Evolutionary conservation across 306 rosid species (phyloP).

Genomic region (Trifolium pratense): DNA sequence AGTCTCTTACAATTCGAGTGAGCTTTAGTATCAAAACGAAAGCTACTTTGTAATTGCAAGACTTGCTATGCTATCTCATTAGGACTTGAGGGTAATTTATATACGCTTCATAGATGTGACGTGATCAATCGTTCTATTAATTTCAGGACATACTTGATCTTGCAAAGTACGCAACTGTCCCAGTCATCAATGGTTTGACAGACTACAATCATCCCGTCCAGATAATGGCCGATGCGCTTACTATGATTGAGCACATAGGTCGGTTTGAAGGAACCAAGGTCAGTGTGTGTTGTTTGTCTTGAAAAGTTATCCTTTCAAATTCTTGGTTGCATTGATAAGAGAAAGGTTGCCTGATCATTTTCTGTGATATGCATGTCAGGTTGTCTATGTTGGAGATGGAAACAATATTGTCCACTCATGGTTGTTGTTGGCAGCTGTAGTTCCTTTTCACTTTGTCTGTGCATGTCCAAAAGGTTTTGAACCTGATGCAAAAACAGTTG

Average conservation of each 20-base stretch:
- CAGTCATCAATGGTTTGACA: slow-evolving; percentile 94
- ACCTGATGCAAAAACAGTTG: slow-evolving; percentile 82
- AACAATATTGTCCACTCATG: slow-evolving; percentile 98
- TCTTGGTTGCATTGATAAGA: slow-evolving; percentile 23
- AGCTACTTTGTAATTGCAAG: slow-evolving; percentile 18
- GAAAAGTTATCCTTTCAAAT: slow-evolving; percentile 32
- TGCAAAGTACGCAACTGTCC: slow-evolving; percentile 79
- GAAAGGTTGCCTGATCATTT: slow-evolving; percentile 34
- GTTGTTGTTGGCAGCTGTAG: slow-evolving; percentile 85
- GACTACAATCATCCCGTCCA: slow-evolving; percentile 98
- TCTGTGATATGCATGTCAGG: slow-evolving; percentile 54
- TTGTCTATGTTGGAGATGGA: slow-evolving; percentile 97
- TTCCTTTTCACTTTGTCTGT: slow-evolving; percentile 92
- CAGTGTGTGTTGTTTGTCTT: slow-evolving; percentile 42
- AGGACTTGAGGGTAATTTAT: neutral
- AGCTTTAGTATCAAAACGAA: slow-evolving; percentile 10
- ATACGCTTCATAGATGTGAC: neutral
- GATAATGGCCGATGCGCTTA: slow-evolving; percentile 99
- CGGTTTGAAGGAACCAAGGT: slow-evolving; percentile 93
- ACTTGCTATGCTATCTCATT: neutral
- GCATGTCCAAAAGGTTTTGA: slow-evolving; percentile 94
- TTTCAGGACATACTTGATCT: slow-evolving; percentile 91
- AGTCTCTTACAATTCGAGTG: neutral
- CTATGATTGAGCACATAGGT: slow-evolving; percentile 86
- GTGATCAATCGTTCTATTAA: slow-evolving; percentile 9